Evolutionary conservation across 805 yeast species (phyloP), one percentile per base, ranked within the genome.

Genomic region (Candida sonorensis): DNA sequence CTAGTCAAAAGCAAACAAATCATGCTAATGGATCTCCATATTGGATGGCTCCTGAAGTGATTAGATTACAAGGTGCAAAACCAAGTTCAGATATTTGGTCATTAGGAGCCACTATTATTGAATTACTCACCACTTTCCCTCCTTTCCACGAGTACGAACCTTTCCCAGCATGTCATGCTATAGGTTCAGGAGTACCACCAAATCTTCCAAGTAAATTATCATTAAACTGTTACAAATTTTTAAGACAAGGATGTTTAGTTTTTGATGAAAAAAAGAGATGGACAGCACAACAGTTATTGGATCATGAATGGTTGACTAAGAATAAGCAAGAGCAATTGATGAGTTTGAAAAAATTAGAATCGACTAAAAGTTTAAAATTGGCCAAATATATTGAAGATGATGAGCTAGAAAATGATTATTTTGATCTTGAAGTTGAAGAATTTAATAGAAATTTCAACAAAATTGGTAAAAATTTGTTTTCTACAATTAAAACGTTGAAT

Each of bases 41-140:
- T 52, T 92, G 97, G 97, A 88, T 92, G 96, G 97, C 98, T 0
- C 98, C 98, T 0, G 98, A 92, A 51, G 77, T 94, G 2, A 82
- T 92, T 4, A 66, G 79, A 26, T 77, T 86, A 45, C 83, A 81
- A 48, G 94, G 94, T 3, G 81, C 90, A 2, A 79, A 94, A 8
- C 75, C 90, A 0, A 81, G 94, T 2, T 84, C 95, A 3, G 98
- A 92, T 59, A 74, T 83, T 18, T 83, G 92, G 97, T 83, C 95
- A 7, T 57, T 92, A 17, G 98, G 97, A 3, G 94, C 97, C n/a
- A 90, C 97, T 0, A 72, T 88, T 3, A 74, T 90, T 2, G 98
- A 92, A 54, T 63, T 92, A 26, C 62, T 85, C 31, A 81, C 95
- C 0, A 94, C 86, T 0, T 69, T 75, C 30, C 97, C 98, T 0